Base-by-base conservation (phyloP, 2,329 filamentous ascomycete genomes). In the Alternaria tenuissima region DNA sequence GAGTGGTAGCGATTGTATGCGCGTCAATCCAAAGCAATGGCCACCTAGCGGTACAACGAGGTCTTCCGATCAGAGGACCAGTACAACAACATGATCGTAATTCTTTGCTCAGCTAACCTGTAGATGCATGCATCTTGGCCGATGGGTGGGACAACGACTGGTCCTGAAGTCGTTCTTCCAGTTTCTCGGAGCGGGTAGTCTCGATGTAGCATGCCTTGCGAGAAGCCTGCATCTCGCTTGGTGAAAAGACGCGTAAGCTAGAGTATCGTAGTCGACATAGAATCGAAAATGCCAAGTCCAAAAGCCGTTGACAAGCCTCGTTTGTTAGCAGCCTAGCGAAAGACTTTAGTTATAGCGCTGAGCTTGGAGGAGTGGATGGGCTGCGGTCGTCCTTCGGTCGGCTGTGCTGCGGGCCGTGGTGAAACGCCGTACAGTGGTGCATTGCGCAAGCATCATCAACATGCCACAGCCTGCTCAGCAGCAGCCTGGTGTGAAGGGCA, bases 391-490 rank as follows among this genome's bases (percentile, higher is more conserved):
- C 26, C 8, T 28, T 47, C 26, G 30, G 52, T 30, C 53, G 55
- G 59, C 59, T 61, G 55, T 61, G 59, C 46, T 20, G 44, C 34
- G 55, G 55, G 55, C 49, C 49, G 59, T 55, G 38, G 24, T 61
- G 59, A 61, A 61, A 61, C 59, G 52, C 24, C 3, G 43, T 47
- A 28, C 38, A 28, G 42, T 22, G 39, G 32, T 28, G 49, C 49
- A 59, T 61, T 61, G 55, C 49, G 55, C 54, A 52, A 34, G 42
- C 55, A 26, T 30, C 32, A n/a, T 53, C 20, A 41, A 54, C 30
- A 30, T 52, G 24, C 12, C 36, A 59, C 59, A 46, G 30, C 44
- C 28, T 38, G 12, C 32, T 55, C 39, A 39, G 43, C 30, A 30
- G 16, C 16, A 18, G 39, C 11, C 39, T n/a, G 5, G 18, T 16